Conservation (phyloP, 2,329 filamentous ascomycete genomes). For the Lizonia empirigonia region DNA sequence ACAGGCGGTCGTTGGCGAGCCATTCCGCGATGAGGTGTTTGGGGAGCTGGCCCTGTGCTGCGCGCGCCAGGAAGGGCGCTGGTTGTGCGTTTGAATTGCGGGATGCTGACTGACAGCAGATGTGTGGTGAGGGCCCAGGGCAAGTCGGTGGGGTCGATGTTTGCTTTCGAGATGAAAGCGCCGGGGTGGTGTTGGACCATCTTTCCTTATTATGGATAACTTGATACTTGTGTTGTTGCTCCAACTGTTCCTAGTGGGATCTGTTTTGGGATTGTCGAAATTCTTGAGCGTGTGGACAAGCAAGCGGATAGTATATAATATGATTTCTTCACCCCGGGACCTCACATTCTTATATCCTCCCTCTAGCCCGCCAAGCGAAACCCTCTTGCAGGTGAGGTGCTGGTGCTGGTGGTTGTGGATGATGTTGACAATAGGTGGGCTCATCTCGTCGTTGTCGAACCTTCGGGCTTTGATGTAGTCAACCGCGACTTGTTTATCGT, state of each 20-base stretch:
- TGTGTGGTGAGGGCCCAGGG: slow-evolving; percentile 40
- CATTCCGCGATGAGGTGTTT: slow-evolving; percentile 40
- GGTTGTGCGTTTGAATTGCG: slow-evolving; percentile 40
- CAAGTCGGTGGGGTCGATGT: slow-evolving; percentile 26
- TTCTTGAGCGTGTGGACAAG: too few species aligned
- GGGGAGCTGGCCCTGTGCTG: slow-evolving; percentile 39
- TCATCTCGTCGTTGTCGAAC: slow-evolving; percentile 7
- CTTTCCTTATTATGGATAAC: too few species aligned
- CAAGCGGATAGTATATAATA: too few species aligned
- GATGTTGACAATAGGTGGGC: slow-evolving; percentile 1
- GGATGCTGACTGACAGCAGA: slow-evolving; percentile 33
- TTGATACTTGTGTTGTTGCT: too few species aligned
- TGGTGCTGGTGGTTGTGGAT: neutral
- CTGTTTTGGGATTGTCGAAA: slow-evolving; percentile 5
- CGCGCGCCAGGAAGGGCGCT: slow-evolving; percentile 37
- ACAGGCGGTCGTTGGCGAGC: slow-evolving; percentile 44
- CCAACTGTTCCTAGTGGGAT: too few species aligned
- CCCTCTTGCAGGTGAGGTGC: too few species aligned
- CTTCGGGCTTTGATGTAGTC: slow-evolving; percentile 5
- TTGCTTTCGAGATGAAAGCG: slow-evolving; percentile 21
- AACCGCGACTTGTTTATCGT: neutral
- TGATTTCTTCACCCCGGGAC: too few species aligned
- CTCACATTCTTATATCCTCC: too few species aligned
- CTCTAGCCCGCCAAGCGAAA: too few species aligned
- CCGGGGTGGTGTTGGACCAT: slow-evolving; percentile 28